Evolutionary conservation across 2,329 filamentous ascomycete species (phyloP).

Genomic region (Epichloe amarillans): DNA sequence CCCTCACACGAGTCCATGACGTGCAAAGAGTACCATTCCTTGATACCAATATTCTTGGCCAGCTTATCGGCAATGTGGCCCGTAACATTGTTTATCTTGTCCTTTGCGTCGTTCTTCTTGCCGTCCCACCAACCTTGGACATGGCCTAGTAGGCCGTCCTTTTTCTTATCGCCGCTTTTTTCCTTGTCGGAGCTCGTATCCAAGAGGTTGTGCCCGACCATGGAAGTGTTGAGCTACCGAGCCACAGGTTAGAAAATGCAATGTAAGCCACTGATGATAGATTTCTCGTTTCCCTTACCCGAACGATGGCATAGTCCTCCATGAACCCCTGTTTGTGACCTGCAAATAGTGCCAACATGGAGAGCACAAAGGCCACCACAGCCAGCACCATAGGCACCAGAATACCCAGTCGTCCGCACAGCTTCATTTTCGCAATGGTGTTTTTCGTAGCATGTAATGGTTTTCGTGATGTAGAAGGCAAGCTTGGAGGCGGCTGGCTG

Average conservation of each 20-base stretch:
- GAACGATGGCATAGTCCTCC: conserved; percentile 28
- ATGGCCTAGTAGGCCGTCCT: conserved; percentile 16
- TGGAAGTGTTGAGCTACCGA: conserved; percentile 24
- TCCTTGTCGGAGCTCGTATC: conserved; percentile 14
- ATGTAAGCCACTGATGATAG: too few relatives aligned
- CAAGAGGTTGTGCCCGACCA: conserved; percentile 23
- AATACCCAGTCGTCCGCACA: conserved; percentile 13
- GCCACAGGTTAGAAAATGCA: background rate
- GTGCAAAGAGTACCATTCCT: conserved; percentile 39
- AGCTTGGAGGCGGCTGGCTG: background rate
- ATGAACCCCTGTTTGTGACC: conserved; percentile 28
- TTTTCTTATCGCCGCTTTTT: conserved; percentile 11
- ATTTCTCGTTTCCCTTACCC: conserved; percentile 16
- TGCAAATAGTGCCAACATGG: conserved; percentile 26
- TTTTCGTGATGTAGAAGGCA: background rate
- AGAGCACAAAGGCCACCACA: conserved; percentile 25
- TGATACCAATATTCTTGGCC: conserved; percentile 30
- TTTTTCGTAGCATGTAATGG: background rate
- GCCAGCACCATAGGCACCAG: conserved; percentile 24
- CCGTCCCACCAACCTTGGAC: conserved; percentile 18
- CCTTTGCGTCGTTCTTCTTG: conserved; percentile 21
- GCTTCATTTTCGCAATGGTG: conserved; percentile 1
- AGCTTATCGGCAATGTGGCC: conserved; percentile 27
- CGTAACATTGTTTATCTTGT: conserved; percentile 26
- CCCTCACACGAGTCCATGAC: conserved; percentile 35